Conservation (phyloP, 2,329 filamentous ascomycete genomes). For the Claviceps africana region DNA sequence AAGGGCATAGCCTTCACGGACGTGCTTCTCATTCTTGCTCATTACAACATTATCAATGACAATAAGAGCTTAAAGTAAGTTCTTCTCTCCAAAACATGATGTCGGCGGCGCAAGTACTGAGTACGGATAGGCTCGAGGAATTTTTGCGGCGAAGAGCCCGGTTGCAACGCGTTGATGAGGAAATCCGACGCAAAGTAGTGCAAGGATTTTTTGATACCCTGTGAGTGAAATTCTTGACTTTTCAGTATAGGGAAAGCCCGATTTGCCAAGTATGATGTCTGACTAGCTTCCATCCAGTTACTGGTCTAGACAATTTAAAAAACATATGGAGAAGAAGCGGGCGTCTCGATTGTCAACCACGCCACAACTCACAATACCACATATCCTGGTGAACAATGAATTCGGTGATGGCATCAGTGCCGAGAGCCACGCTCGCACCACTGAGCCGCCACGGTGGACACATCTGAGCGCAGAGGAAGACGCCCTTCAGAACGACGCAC, state of each 20-base stretch:
- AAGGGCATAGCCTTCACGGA: conserved; percentile 83
- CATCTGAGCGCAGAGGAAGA: conserved; percentile 8
- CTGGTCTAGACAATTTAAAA: conserved; percentile 72
- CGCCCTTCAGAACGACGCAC: not conserved
- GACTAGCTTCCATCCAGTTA: conserved; percentile 33
- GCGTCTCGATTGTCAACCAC: conserved; percentile 63
- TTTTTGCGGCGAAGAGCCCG: conserved; percentile 82
- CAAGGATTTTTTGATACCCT: conserved; percentile 91
- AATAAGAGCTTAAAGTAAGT: conserved; percentile 77
- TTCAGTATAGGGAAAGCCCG: not conserved
- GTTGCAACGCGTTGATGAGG: conserved; percentile 87
- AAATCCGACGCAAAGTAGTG: conserved; percentile 78
- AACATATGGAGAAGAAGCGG: conserved; percentile 56
- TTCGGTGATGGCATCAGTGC: conserved; percentile 27
- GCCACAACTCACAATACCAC: conserved; percentile 71
- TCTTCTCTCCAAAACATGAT: not conserved
- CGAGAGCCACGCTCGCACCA: not conserved
- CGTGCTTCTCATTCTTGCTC: conserved; percentile 86
- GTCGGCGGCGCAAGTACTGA: not conserved
- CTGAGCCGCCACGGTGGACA: conserved; percentile 6
- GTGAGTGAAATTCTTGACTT: conserved; percentile 28
- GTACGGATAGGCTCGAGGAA: conserved; percentile 59
- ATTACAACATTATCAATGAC: conserved; percentile 97
- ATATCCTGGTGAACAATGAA: conserved; percentile 80
- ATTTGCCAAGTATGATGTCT: not conserved